phyloP scores from a whole-genome alignment of 495 filamentous ascomycete genomes.

The Trichoderma virens region DNA sequence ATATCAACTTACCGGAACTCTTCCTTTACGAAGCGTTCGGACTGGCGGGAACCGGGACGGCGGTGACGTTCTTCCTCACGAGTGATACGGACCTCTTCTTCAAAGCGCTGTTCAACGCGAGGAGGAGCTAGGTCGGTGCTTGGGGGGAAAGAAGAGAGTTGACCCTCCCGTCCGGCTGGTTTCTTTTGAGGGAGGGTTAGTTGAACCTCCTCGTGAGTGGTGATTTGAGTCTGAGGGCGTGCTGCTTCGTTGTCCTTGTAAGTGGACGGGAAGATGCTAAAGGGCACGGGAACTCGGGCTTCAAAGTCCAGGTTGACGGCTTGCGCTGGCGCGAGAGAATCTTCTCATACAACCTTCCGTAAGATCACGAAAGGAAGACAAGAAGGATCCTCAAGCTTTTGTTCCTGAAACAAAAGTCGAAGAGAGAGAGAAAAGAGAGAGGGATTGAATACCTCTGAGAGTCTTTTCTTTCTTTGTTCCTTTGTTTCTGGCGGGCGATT shows the following conservation, averaged over 20 bases:
- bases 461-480: constrained; percentile 8
- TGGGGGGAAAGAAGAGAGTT: constrained; percentile 57
- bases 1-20: constrained; percentile 38
- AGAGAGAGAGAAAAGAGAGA: constrained; percentile 21
- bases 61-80: constrained; percentile 59
- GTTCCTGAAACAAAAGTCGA: constrained; percentile 45
- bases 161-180: constrained; percentile 90
- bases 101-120: constrained; percentile 58
- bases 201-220: constrained; percentile 71
- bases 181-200: constrained; percentile 61
- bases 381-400: constrained; percentile 83
- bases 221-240: constrained; percentile 67
- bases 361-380: constrained; percentile 82
- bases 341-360: constrained; percentile 92
- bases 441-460: constrained; percentile 12
- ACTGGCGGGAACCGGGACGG: constrained; percentile 51
- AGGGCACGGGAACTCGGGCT: constrained; percentile 96
- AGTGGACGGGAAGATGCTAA: constrained; percentile 99
- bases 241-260: constrained; percentile 87
- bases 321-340: constrained; percentile 57
- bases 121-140: constrained; percentile 43
- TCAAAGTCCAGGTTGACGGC: constrained; percentile 99
- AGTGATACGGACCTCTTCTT: constrained; percentile 74
- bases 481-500: neutral
- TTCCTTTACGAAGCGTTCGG: constrained; percentile 42